phyloP scores from a whole-genome alignment of 495 filamentous ascomycete species.

The Rhypophila decipiens region DNA sequence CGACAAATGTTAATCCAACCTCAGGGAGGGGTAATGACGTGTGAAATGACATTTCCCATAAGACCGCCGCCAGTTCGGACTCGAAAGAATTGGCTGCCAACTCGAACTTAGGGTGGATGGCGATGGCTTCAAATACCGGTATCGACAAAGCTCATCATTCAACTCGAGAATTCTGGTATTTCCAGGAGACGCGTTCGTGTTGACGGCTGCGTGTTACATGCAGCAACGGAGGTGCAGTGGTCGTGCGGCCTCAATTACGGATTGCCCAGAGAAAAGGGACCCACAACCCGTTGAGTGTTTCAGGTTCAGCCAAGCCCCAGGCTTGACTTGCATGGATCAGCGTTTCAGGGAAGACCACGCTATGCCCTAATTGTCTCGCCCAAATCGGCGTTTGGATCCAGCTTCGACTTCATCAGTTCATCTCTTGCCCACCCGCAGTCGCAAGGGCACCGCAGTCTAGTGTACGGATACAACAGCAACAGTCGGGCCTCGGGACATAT shows the following conservation, averaged over 20 bases:
- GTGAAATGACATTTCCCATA: neutral
- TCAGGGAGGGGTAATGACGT: neutral
- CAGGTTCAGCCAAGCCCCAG: conserved; percentile 6
- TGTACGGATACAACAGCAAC: too few relatives aligned
- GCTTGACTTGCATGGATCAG: conserved; percentile 5
- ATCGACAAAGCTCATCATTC: neutral
- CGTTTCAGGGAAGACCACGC: conserved; percentile 12
- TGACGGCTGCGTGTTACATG: neutral
- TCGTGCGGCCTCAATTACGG: conserved; percentile 1
- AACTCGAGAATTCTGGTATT: neutral
- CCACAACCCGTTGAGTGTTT: conserved; percentile 25
- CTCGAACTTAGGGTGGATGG: neutral
- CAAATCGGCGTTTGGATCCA: too few relatives aligned
- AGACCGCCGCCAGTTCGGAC: neutral
- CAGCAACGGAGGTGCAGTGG: neutral
- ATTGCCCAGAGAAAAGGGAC: conserved; percentile 14
- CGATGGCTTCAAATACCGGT: neutral
- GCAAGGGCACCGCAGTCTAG: too few relatives aligned
- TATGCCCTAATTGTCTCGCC: conserved; percentile 1
- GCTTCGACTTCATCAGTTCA: too few relatives aligned
- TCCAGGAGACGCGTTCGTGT: neutral
- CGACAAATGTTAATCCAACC: too few relatives aligned
- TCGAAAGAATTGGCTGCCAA: neutral
- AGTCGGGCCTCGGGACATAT: too few relatives aligned
- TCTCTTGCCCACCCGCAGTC: too few relatives aligned